Base-by-base conservation (phyloP, 805 yeast species). In the baker's yeast (Saccharomyces cerevisiae) region DNA sequence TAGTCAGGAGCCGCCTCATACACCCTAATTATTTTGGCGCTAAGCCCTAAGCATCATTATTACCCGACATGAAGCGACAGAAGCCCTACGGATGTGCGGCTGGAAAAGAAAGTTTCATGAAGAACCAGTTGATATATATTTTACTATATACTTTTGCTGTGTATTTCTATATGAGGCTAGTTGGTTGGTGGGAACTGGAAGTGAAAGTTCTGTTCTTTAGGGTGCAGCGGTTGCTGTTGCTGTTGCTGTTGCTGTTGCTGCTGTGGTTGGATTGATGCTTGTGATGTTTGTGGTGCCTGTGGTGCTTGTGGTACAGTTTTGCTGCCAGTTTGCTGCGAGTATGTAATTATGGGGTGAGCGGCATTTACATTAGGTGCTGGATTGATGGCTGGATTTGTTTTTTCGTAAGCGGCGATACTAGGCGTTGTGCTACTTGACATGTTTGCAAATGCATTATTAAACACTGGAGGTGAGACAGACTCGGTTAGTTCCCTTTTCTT, bases 161-260 rank as follows among this genome's bases (percentile, higher is more conserved):
- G 22, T n/a, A 6, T 17, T 36, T 36, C 43, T 36, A 36, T 36
- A 41, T 17, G 47, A 27, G 27, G 13, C 17, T 11, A 26, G 28
- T 17, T 49, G 48, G 46, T n/a, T 5, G 48, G 26, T 6, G 28
- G 52, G 26, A 6, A 48, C 4, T 24, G 41, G 41, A 14, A 26
- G 8, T 26, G 52, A 14, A 48, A 30, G 30, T 26, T 26, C 29
- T 27, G 48, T 28, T 26, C 21, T 6, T 28, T 36, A 41, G 26
- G 48, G 31, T 22, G 54, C 41, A 21, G 52, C n/a, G 11, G 51
- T n/a, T 13, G 41, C 48, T 1, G 54, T 32, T 3, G 51, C 46
- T 5, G 54, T 49, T 10, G 52, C 54, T 1, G 51, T n/a, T 2
- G 54, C 48, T 6, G 52, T 41, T 29, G 52, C 24, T 43, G 29